Evolutionary conservation across 2,329 filamentous ascomycete genomes (phyloP).

Genomic region (Ceratocystis huliohia): DNA sequence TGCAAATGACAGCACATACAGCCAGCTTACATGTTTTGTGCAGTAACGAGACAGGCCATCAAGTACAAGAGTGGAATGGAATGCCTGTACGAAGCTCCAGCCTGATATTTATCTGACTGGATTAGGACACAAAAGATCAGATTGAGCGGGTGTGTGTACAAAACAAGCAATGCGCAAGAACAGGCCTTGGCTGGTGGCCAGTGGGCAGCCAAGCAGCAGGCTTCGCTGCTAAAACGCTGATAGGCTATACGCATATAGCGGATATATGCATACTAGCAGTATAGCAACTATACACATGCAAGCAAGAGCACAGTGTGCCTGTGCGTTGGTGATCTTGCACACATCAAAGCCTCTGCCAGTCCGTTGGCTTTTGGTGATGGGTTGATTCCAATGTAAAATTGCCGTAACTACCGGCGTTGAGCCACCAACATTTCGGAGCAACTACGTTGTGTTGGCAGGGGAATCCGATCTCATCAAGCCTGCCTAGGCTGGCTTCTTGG

Average conservation of each 20-base stretch:
- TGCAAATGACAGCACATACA: conserved; percentile 5
- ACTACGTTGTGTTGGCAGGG: neutral
- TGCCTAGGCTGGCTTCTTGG: neutral
- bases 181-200: neutral
- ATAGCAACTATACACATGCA: neutral
- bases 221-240: neutral
- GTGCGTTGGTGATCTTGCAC: neutral
- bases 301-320: neutral
- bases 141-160: neutral
- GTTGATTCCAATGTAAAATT: no score
- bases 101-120: neutral
- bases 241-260: neutral
- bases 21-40: conserved; percentile 3
- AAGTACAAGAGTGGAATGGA: neutral
- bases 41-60: neutral
- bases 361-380: no score
- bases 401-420: neutral
- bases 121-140: neutral
- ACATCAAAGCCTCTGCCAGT: neutral
- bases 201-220: neutral
- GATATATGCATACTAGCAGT: neutral
- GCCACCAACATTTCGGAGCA: neutral
- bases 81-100: neutral
- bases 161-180: neutral
- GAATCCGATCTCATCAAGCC: neutral